Evolutionary conservation across 495 filamentous ascomycete species (phyloP), one percentile per base, ranked within the genome.

Genomic region (Corynascus novoguineensis): DNA sequence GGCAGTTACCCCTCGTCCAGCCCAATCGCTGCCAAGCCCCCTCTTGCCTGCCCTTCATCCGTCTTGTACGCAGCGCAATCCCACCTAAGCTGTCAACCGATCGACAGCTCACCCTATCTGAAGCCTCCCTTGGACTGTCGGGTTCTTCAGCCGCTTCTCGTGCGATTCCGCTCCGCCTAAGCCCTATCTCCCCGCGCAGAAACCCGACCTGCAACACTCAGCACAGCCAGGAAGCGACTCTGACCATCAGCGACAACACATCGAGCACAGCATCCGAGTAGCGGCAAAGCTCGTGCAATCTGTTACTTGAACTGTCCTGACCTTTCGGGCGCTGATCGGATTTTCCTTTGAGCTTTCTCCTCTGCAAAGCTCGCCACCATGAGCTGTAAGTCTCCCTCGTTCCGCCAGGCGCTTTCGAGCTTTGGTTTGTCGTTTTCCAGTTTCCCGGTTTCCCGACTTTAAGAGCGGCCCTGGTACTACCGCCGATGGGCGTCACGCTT

Each of bases 361-460:
- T 28, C 34, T 32, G 21, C 24, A 67, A 60, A 60, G 61, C 65
- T 67, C 59, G 57, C 34, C 40, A 68, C 50, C 58, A 71, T 71
- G 69, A 71, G 69, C 66, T 70, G 69, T 71, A 71, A 68, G 69
- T 70, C 59, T 29, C 45, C 58, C 55, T 60, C 64, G 27, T 50
- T 69, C 55, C 56, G 54, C 29, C 58, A 56, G 31, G 58, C 56
- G 49, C 54, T 64, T 21, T 42, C 48, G 55, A 59, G 50, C 45
- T 52, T 64, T 45, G 64, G 66, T 64, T 51, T 64, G 61, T 64
- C 40, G 29, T 28, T 50, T 60, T 61, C 53, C 35, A 15, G 15
- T 14, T 48, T n/a, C 24, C 19, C n/a, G 34, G 37, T 31, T 28
- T 40, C 54, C n/a, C n/a, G n/a, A n/a, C n/a, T n/a, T n/a, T 50